These are phyloP conservation scores for Calocybe gangraenosa DNA, from an alignment of 768 basidiomycete species.

Conservation along the genomic window DNA sequence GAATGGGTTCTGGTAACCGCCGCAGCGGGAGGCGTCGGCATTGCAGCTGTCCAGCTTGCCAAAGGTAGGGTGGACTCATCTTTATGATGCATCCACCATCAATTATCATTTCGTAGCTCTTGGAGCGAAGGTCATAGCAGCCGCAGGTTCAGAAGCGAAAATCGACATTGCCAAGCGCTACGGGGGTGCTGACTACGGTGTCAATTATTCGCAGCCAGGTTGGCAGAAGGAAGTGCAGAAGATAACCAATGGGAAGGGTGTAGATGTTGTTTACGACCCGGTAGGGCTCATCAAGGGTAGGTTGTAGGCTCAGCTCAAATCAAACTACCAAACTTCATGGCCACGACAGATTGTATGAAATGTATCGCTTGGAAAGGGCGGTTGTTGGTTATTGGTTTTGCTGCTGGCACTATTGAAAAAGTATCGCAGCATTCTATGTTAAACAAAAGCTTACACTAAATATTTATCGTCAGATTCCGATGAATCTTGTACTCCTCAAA, in stretches of 20 bases:
- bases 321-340: too few relatives aligned
- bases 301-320: slow-evolving; percentile 5
- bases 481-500: slow-evolving; percentile 80
- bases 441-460: too few relatives aligned
- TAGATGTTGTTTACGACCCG: slow-evolving; percentile 83
- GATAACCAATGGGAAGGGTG: slow-evolving; percentile 82
- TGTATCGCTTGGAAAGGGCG: slow-evolving; percentile 95
- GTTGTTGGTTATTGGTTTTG: slow-evolving; percentile 91
- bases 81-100: not conserved
- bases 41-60: slow-evolving; percentile 88
- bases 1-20: slow-evolving; percentile 94
- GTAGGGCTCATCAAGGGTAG: slow-evolving; percentile 73
- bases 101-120: slow-evolving; percentile 44
- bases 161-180: slow-evolving; percentile 68
- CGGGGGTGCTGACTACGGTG: slow-evolving; percentile 78
- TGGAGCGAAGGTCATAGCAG: slow-evolving; percentile 93
- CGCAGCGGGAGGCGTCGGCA: slow-evolving; percentile 94
- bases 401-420: slow-evolving; percentile 81
- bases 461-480: slow-evolving; percentile 60
- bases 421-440: slow-evolving; percentile 27
- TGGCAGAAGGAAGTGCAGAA: slow-evolving; percentile 92
- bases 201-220: slow-evolving; percentile 72
- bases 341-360: slow-evolving; percentile 67
- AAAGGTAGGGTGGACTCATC: slow-evolving; percentile 55
- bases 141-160: slow-evolving; percentile 77